Percentiles rank a stretch among this genome's conserved stretches.
phyloP scores from a whole-genome alignment of 768 basidiomycete species.

The Suillus discolor region DNA sequence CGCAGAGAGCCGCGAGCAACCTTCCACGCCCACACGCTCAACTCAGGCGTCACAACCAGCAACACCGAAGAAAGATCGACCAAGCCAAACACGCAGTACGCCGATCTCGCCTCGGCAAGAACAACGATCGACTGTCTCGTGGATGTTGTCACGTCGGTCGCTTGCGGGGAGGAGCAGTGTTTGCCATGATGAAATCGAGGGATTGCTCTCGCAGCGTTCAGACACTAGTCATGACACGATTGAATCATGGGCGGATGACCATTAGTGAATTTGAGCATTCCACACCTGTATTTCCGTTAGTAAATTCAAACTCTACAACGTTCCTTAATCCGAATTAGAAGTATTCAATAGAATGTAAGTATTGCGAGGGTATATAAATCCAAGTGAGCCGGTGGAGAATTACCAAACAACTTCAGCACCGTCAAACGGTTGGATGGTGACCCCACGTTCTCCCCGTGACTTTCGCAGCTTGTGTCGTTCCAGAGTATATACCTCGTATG shows the following conservation, averaged over 20 bases:
- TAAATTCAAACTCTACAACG: neutral
- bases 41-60: slow-evolving; percentile 21
- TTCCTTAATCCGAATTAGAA: neutral
- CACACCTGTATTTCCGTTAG: slow-evolving; percentile 19
- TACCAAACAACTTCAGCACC: slow-evolving; percentile 76
- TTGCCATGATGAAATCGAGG: slow-evolving; percentile 11
- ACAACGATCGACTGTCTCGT: slow-evolving; percentile 27
- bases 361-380: slow-evolving; percentile 10
- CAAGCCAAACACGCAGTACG: slow-evolving; percentile 15
- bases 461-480: slow-evolving; percentile 80
- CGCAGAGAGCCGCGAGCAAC: slow-evolving; percentile 1
- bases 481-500: slow-evolving; percentile 79
- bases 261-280: slow-evolving; percentile 5
- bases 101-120: slow-evolving; percentile 19
- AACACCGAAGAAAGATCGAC: slow-evolving; percentile 29
- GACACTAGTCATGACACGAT: slow-evolving; percentile 35
- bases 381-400: slow-evolving; percentile 18
- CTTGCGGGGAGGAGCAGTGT: slow-evolving; percentile 15
- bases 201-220: slow-evolving; percentile 13
- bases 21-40: slow-evolving; percentile 26
- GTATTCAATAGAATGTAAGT: neutral
- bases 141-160: slow-evolving; percentile 25
- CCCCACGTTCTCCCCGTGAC: slow-evolving; percentile 52
- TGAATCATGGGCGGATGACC: slow-evolving; percentile 37
- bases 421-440: slow-evolving; percentile 62